Evolutionary conservation across 768 basidiomycete genomes (phyloP), one percentile per base, ranked within the genome.

Genomic region (Hortiboletus flavorubellus): DNA sequence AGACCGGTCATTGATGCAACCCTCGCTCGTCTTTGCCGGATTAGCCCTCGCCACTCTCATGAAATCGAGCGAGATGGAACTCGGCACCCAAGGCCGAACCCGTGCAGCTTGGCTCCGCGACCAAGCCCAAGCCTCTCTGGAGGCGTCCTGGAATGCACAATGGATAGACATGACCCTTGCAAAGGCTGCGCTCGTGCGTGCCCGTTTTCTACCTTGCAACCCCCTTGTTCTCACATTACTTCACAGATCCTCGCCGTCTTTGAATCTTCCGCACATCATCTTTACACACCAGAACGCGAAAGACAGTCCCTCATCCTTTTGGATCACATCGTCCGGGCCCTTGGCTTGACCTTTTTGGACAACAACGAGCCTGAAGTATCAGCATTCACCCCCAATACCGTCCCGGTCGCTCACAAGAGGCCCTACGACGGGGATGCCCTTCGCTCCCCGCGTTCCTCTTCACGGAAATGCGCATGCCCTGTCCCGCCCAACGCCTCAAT

Each of bases 211-310:
- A 8, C 35, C 8, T 30, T 12, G 12, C 18, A 31, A 8, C 23
- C 33, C 18, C 30, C 43, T 10, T 10, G 34, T 57, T 55, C 61
- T 68, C 40, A 72, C 39, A 44, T 37, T 2, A 12, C 14, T 15
- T n/a, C 5, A 34, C 56, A 89, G 89, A 82, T 92, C 46, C 76
- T 91, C 9, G 86, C 89, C 6, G 73, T 92, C 3, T 92, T 89
- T 61, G 90, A 92, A 67, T 80, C 82, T 0, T 91, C 86, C 1
- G 80, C 85, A 5, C 86, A 91, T 56, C 88, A 87, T 7, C 73
- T 79, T 41, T 80, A 89, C 64, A 79, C 77, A 21, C 74, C 79
- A 5, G 78, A 80, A 21, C 79, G 84, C 14, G 78, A 82, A 11
- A 73, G 75, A 21, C 69, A 70, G 18, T 76, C 88, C 0, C 73